Conservation (phyloP, 352 stramenopile species). For the Phytopythium litorale region DNA sequence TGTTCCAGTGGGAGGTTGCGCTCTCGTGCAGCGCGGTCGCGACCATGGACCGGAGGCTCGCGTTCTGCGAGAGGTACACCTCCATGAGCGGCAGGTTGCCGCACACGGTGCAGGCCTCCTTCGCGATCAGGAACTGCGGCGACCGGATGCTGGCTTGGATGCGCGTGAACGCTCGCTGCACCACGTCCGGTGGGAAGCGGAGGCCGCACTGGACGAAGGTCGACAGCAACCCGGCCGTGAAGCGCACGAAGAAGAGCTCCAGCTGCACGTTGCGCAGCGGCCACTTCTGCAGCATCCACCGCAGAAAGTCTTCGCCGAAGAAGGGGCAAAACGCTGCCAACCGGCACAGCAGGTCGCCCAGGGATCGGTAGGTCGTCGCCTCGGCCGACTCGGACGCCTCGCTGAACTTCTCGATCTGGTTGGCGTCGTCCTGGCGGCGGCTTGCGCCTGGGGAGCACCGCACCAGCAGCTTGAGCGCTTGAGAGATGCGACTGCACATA, state of each 20-base stretch:
- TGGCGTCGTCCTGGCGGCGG: conserved; percentile 34
- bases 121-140: conserved; percentile 67
- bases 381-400: conserved; percentile 60
- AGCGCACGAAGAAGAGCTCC: conserved; percentile 74
- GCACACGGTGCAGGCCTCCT: conserved; percentile 64
- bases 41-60: conserved; percentile 50
- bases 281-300: conserved; percentile 75
- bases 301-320: conserved; percentile 57
- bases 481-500: conserved; percentile 43
- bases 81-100: conserved; percentile 65
- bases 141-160: conserved; percentile 55
- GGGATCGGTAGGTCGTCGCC: conserved; percentile 53
- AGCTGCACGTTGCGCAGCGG: conserved; percentile 66
- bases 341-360: conserved; percentile 59
- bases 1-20: conserved; percentile 66
- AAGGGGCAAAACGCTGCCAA: conserved; percentile 56
- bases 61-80: conserved; percentile 58
- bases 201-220: conserved; percentile 59
- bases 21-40: conserved; percentile 64
- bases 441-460: conserved; percentile 47
- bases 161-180: conserved; percentile 46
- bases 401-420: conserved; percentile 62
- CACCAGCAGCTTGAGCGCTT: conserved; percentile 47
- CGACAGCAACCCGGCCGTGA: conserved; percentile 49
- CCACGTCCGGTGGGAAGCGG: conserved; percentile 40